Conservation (phyloP, 2,329 filamentous ascomycete species). For the Colletotrichum sp. region DNA sequence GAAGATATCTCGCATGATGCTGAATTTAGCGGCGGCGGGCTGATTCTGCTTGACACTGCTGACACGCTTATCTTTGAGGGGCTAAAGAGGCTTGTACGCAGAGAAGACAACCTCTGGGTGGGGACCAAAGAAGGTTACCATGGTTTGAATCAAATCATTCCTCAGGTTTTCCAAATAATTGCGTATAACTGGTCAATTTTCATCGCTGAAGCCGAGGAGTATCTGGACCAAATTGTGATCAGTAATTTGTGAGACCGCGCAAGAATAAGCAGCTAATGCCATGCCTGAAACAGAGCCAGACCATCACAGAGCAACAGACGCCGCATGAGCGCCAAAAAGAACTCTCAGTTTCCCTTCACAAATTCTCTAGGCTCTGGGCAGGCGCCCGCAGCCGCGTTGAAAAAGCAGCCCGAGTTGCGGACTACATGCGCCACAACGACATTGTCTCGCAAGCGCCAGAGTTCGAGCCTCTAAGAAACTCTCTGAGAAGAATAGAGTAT, state of each 20-base stretch:
- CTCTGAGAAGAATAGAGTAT: neutral
- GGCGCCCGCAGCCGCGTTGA: neutral
- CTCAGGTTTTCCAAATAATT: neutral
- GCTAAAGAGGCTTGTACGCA: neutral
- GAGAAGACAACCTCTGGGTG: neutral
- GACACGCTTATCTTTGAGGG: neutral
- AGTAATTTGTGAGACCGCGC: neutral
- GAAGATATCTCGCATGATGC: too few species aligned
- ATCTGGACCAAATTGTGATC: neutral
- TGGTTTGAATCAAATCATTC: neutral
- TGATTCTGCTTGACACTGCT: neutral
- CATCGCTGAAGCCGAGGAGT: neutral
- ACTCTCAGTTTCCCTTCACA: neutral
- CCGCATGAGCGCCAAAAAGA: neutral
- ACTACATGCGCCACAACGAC: neutral
- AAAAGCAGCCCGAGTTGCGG: neutral
- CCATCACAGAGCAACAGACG: neutral
- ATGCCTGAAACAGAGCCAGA: neutral
- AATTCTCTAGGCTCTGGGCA: neutral
- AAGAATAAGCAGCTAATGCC: neutral
- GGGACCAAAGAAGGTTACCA: neutral
- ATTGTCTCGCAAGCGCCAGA: neutral
- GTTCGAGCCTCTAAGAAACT: neutral
- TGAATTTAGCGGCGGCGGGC: neutral
- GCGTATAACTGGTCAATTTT: neutral